Evolutionary conservation across 116 monocot species (phyloP).

Genomic region (Trichopus zeylanicus): DNA sequence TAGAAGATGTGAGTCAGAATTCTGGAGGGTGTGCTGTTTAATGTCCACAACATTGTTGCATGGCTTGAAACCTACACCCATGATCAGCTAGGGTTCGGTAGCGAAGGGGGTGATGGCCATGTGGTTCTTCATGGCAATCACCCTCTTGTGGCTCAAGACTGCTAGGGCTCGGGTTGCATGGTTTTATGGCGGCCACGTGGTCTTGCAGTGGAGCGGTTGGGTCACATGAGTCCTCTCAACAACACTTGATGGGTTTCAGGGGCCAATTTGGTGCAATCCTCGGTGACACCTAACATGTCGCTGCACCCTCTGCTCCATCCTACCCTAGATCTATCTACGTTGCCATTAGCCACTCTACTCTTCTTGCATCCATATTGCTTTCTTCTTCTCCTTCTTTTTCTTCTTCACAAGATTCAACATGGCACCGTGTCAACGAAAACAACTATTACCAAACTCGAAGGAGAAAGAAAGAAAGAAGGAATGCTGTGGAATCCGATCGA

Average conservation of each 20-base stretch:
- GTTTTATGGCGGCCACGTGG: constrained; percentile 10
- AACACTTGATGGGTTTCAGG: constrained; percentile 2
- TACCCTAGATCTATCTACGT: background rate
- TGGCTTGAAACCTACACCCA: background rate
- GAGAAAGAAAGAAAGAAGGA: background rate
- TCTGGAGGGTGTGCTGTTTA: background rate
- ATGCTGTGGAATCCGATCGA: no score
- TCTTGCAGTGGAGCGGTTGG: background rate
- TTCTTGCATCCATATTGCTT: background rate
- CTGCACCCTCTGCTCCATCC: background rate
- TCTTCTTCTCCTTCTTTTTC: background rate
- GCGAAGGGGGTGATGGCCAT: background rate
- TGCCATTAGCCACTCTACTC: no score
- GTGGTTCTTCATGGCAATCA: constrained; percentile 5
- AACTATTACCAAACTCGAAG: background rate
- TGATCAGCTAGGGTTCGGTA: background rate
- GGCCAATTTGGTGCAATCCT: constrained; percentile 1
- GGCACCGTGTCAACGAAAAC: no score
- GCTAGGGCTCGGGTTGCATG: constrained; percentile 2
- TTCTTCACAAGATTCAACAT: background rate
- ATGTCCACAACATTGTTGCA: constrained; percentile 1
- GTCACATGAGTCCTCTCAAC: background rate
- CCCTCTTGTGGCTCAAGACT: background rate
- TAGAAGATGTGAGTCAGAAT: background rate
- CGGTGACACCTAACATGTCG: background rate